Conservation (phyloP, 1,284 basidiomycete species). For the Cutaneotrichosporon sp. region DNA sequence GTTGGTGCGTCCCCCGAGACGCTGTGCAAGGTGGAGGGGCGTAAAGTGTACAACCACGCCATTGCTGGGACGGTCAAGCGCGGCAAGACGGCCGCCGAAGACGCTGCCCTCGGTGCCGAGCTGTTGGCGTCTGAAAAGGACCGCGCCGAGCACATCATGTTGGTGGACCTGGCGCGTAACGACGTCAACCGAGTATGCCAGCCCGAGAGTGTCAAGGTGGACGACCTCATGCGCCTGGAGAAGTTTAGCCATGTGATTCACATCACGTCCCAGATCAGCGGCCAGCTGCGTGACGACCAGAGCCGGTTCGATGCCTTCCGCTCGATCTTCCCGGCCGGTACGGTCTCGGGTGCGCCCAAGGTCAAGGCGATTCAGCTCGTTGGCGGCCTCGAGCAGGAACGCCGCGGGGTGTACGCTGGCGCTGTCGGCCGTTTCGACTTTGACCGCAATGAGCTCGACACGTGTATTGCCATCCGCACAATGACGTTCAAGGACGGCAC, state of each 20-base stretch:
- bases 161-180: constrained; percentile 97
- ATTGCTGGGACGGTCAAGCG: constrained; percentile 93
- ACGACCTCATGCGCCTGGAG: constrained; percentile 88
- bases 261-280: constrained; percentile 91
- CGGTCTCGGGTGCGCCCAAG: constrained; percentile 98
- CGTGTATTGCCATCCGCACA: constrained; percentile 96
- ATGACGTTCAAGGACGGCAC: constrained; percentile 94
- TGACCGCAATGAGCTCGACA: constrained; percentile 91
- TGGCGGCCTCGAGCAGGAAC: constrained; percentile 78
- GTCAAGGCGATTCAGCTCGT: constrained; percentile 97
- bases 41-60: constrained; percentile 94
- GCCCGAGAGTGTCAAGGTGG: constrained; percentile 91
- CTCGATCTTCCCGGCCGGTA: constrained; percentile 98
- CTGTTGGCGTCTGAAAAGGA: constrained; percentile 86
- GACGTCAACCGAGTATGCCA: constrained; percentile 97
- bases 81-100: constrained; percentile 80
- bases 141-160: constrained; percentile 97
- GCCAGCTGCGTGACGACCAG: constrained; percentile 72
- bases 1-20: constrained; percentile 98
- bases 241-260: constrained; percentile 99
- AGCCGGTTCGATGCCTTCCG: constrained; percentile 96
- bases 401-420: constrained; percentile 91
- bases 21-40: constrained; percentile 87
- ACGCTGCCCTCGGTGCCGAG: constrained; percentile 67
- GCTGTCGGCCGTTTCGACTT: constrained; percentile 97